Evolutionary conservation across 2,329 filamentous ascomycete genomes (phyloP), one percentile per base, ranked within the genome.

Genomic region (Phaeosphaeriaceae sp.): DNA sequence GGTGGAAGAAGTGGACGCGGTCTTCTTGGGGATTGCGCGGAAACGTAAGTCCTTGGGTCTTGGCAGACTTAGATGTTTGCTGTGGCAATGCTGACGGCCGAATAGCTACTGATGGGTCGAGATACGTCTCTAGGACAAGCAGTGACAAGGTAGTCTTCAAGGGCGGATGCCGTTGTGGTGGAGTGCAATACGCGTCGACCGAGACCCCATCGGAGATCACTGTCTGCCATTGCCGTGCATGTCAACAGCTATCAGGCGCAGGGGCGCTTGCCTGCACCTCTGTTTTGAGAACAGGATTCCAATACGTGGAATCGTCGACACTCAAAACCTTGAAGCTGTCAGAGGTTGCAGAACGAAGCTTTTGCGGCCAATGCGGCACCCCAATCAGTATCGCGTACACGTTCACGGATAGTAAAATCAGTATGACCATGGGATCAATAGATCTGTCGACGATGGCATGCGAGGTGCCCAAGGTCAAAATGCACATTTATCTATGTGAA

Each of bases 171-270:
- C 70, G 71, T 36, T 81, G 79, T 50, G 68, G 71, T 11, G 61
- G 69, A 38, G 69, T 81, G 26, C 67, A 64, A 32, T 81, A 78
- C 64, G 73, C 64, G 1, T 71, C 70, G 42, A 71, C 68, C 12
- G 53, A 52, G 1, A 57, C 68, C 1, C 77, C 78, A 1, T 61
- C 56, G 11, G 50, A 62, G 18, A 61, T 79, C 21, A 70, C 66
- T 15, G 63, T 76, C 46, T 82, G 79, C 61, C 73, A 81, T 59
- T 82, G 80, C 57, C 65, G 62, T n/a, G 74, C 74, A 33, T 83
- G 80, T 53, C 77, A 79, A 48, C 76, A 77, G 57, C 52, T 79
- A 32, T 76, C 78, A 2, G 79, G 79, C 11, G 75, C 73, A 3
- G 73, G 74, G 1, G 81, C 72, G 48, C 65, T 80, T 29, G 69